Base-by-base conservation (phyloP, 805 yeast species). In the Saturnispora bothae region DNA sequence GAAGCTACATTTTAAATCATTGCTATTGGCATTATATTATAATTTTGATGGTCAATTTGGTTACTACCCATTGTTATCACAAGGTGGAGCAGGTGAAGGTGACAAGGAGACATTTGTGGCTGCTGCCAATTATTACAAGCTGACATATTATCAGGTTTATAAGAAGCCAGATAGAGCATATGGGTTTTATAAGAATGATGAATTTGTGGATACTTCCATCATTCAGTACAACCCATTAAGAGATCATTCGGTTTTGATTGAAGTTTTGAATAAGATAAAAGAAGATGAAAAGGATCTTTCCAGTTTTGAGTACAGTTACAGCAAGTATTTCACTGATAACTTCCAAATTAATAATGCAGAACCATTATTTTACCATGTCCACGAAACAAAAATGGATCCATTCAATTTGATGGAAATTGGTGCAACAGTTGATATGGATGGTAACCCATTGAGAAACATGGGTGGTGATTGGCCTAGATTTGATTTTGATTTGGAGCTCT, bases 81-180 rank as follows among this genome's bases (percentile, higher is more conserved):
- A 73, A 52, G 79, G 73, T 26, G 66, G 66, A 28, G 72, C 71
- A 4, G 92, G 92, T n/a, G 84, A 78, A 59, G 92, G 89, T 36
- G 89, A 82, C 52, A 82, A 81, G 50, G 89, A 81, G 47, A 79
- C 89, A 0, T 78, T 78, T 43, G 63, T 78, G 38, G 83, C 85
- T 0, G 83, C 85, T 1, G 79, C 84, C 2, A 64, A 66, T 22
- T 70, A 68, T 9, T 58, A 69, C 22, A 56, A 59, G 2, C 56
- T 69, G 37, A 59, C 66, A 1, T 75, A 63, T 44, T 75, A 76
- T 50, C 80, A 74, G 52, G 75, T 76, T 5, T 59, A 63, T 30
- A 56, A 61, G 4, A 49, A 28, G 13, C 43, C 43, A 4, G 48
- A 43, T 14, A 34, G 41, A 19, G 28, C 46, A 2, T 45, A 33